Base-by-base conservation (phyloP, 2,329 filamentous ascomycete genomes). In the Cladosporium sp. region DNA sequence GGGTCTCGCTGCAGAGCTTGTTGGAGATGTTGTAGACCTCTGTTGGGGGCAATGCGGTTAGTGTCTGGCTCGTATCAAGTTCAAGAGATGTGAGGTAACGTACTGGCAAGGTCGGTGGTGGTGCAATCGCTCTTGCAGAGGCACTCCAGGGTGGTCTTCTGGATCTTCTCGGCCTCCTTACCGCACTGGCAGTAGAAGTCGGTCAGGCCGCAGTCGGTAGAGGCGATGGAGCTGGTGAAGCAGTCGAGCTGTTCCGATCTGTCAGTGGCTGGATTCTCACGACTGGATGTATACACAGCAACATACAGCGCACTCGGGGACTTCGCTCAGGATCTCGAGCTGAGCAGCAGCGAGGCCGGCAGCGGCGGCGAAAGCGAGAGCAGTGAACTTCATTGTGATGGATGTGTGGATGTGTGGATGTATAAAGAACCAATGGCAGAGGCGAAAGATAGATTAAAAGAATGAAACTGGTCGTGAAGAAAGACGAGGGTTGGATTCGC, bases 171-270 rank as follows among this genome's bases (percentile, higher is more conserved):
- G 13, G 59, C 59, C 33, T 68, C 69, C 7, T 65, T 69, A 3
- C 68, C 76, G 69, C 78, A 80, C 59, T 77, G 75, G 70, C 78
- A 82, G 43, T 60, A 64, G 38, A 67, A 60, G 63, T 82, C 76
- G 38, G 65, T 69, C 51, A 71, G 52, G 12, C 52, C 56, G 63
- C 78, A 82, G 59, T 72, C 70, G 16, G 72, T 72, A n/a, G 65
- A 62, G 15, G 64, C 62, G 59, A 78, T 69, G 55, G 76, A 75
- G 18, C 66, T 59, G 39, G 65, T 59, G 59, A 79, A 68, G 67
- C 78, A 82, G 48, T 68, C 53, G 33, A 73, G 60, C 40, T 42
- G 15, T 7, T 18, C 15, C 36, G 16, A 19, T 8, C 13, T 20
- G 36, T 38, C 36, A 38, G 36, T 20, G n/a, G 13, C 12, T 39